Evolutionary conservation across 306 rosid genomes (phyloP), one percentile per base, ranked within the genome.

Genomic region (Castanospermum australe): DNA sequence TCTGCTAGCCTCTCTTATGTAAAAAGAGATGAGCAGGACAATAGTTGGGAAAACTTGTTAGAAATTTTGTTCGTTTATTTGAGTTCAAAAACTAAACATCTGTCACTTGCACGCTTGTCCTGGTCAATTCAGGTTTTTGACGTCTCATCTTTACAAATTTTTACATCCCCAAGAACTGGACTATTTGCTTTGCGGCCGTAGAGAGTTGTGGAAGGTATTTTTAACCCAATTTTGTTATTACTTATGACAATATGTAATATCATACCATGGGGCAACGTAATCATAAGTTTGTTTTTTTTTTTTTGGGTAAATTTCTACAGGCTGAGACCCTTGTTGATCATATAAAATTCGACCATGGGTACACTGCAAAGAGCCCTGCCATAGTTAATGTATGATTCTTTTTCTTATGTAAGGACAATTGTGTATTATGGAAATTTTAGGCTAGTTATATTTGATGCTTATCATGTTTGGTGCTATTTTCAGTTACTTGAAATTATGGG

Each of bases 291-390:
- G 1, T 79, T 73, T 33, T 8, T 61, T n/a, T n/a, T n/a, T n/a
- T n/a, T n/a, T n/a, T n/a, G n/a, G n/a, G n/a, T n/a, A n/a, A 25
- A 60, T 62, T 73, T 74, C 21, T 87, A 81, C 89, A 96, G 99
- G 89, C 91, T 0, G 99, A 96, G 67, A 90, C 99, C 18, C 94
- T 96, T 21, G 93, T 80, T 44, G 99, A 96, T 85, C 97, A 96
- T 84, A 93, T 96, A 69, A 96, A 96, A 70, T 96, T 96, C 63
- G 99, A 96, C 83, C 99, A 96, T 82, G 99, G 99, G 77, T 96
- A 91, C 81, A 96, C 92, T 33, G 96, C 97, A 32, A 96, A 96
- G 92, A 96, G 99, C 86, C 96, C 96, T 47, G 98, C 99, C 9
- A 88, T 96, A 69, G 81, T 96, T 70, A 88, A 96, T 82, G 99